Base-by-base conservation (phyloP, 2,329 filamentous ascomycete genomes). In the Sphaerulina vaccinii region DNA sequence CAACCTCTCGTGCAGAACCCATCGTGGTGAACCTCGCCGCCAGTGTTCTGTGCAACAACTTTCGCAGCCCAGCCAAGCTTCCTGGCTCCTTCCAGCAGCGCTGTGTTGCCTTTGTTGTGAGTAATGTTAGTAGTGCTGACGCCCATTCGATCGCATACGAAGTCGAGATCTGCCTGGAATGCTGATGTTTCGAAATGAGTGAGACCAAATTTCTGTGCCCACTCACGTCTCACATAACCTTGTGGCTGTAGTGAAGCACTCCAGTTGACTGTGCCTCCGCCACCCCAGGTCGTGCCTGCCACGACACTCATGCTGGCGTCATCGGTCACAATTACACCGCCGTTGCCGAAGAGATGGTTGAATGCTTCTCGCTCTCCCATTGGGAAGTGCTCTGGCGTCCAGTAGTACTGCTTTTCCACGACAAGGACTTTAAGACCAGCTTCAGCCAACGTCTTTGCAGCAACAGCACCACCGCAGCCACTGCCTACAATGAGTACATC, bases 261-360 rank as follows among this genome's bases (percentile, higher is more conserved):
- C 90, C 90, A 96, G 70, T 96, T 96, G 62, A 96, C 72, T 0
- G 88, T 90, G 5, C 90, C 90, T 23, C 91, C 91, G 36, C 91
- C 91, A 23, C 91, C 91, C 82, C 87, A 95, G 24, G 81, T 81
- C 50, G 82, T 80, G 1, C 88, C 91, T 0, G 86, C 81, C 2
- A 88, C 68, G 10, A 92, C 69, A 13, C 73, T 79, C 24, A 85
- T 74, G 5, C 79, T 68, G 22, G 60, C 68, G 51, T 74, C 73
- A 29, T 77, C 71, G 10, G 54, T 86, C 75, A 55, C 76, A 75
- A 60, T 77, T 15, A 81, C 68, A 6, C 86, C 87, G 18, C 80
- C 80, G 55, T 82, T 83, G 61, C 90, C 87, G 62, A 82, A 93
- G 22, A 96, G 74, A 62, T 87, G 81, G 5, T 76, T 69, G 38